Evolutionary conservation across 225 moss, liverwort and hornwort genomes (phyloP), one percentile per base, ranked within the genome.

Genomic region (Bryoerythrophyllum caledonicum): DNA sequence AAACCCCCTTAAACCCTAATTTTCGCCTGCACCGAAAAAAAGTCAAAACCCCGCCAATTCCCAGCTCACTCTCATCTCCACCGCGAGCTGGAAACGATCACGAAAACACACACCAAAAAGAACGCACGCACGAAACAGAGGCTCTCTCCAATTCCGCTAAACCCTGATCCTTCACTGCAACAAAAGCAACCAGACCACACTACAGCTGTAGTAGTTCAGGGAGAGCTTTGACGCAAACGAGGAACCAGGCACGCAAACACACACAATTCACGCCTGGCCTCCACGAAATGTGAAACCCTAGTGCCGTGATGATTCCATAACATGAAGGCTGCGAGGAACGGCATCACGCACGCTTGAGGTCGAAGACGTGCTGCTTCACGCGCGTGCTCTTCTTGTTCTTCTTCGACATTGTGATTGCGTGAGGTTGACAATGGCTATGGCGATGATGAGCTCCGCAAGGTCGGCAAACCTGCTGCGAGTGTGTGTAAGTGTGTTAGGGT

Each of bases 371-470:
- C 75, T 88, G 88, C 82, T 88, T 88, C 60, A 85, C 78, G 23
- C 85, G 88, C 76, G 88, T 88, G 80, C 88, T 88, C 71, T 82
- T 75, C 78, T 88, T 85, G 46, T 88, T 88, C 80, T 88, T 88
- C 85, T 88, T 88, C 80, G 88, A 88, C 88, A 88, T 88, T n/a
- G 60, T 84, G 23, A 25, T 52, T 7, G 21, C 13, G n/a, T 7
- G 72, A 57, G 24, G 27, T 34, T 4, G 70, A 41, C 19, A 19
- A 32, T 60, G 60, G 59, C 27, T 10, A 16, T 16, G 28, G 60
- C 9, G 60, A 32, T 21, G 54, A n/a, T 54, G 54, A 54, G 8
- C 60, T 35, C 38, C 35, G 2, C 17, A 7, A 37, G 20, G 73
- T 60, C 38, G 11, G 4, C 32, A 46, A 48, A 14, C 35, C 23